These are phyloP conservation scores for Silybum marianum DNA, from an alignment of 129 eudicot genomes.

Conservation along the genomic window DNA sequence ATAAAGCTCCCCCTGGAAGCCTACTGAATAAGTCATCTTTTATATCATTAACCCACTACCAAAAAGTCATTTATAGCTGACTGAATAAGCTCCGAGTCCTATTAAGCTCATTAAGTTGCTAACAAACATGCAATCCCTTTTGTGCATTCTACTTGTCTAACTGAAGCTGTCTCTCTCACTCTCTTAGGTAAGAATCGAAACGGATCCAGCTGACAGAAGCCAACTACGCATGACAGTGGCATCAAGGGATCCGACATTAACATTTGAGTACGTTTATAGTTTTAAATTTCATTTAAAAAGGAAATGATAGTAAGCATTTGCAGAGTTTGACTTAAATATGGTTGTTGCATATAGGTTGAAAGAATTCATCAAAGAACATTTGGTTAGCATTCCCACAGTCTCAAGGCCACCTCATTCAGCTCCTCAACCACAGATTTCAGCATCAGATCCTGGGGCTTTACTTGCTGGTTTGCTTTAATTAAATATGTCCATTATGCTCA, in stretches of 20 bases:
- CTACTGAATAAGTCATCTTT: too few species aligned
- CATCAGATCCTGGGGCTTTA: slow-evolving; percentile 81
- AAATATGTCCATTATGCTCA: not conserved
- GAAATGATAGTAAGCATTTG: not conserved
- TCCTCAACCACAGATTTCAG: slow-evolving; percentile 42
- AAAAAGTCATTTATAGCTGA: too few species aligned
- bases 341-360: slow-evolving; percentile 57
- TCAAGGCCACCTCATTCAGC: slow-evolving; percentile 40
- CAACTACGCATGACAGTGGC: slow-evolving; percentile 94
- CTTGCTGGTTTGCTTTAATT: slow-evolving; percentile 83
- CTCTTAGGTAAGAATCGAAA: slow-evolving; percentile 80
- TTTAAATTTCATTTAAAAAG: not conserved
- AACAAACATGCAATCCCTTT: not conserved
- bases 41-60: too few species aligned
- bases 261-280: slow-evolving; percentile 64
- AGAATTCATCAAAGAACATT: slow-evolving; percentile 82
- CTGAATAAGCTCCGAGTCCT: too few species aligned
- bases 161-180: not conserved
- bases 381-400: slow-evolving; percentile 64
- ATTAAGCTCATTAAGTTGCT: too few species aligned
- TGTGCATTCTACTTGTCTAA: not conserved
- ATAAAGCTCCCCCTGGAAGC: too few species aligned
- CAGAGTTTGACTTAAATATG: slow-evolving; percentile 11
- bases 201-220: slow-evolving; percentile 96
- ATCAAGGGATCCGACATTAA: slow-evolving; percentile 85